Evolutionary conservation across 345 rosid genomes (phyloP).

Genomic region (Eucalyptus albens): DNA sequence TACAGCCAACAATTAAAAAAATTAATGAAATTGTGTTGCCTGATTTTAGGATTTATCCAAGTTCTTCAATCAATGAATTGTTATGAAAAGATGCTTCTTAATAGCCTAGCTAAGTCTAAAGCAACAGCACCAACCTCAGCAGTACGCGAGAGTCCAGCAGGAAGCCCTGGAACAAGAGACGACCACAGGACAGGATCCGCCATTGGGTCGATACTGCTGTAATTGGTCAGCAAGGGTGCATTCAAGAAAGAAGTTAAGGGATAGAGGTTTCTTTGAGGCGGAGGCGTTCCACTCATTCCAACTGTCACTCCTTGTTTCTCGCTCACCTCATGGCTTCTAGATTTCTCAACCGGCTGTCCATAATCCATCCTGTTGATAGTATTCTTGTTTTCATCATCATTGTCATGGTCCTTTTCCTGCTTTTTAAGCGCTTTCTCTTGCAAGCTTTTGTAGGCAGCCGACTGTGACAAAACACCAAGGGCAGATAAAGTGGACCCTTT

Average conservation of each 20-base stretch:
- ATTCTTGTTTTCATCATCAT: slow-evolving; percentile 72
- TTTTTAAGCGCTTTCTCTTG: slow-evolving; percentile 70
- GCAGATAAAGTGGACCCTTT: slow-evolving; percentile 52
- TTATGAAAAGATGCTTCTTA: not conserved
- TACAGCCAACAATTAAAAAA: not conserved
- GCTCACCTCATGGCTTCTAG: slow-evolving; percentile 30
- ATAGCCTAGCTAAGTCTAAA: not conserved
- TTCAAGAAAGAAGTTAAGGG: slow-evolving; percentile 77
- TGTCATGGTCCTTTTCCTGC: slow-evolving; percentile 43
- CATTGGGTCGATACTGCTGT: slow-evolving; percentile 57
- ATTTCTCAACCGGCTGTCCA: slow-evolving; percentile 72
- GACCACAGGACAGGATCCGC: slow-evolving; percentile 87
- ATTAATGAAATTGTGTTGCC: not conserved
- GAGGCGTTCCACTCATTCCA: slow-evolving; percentile 50
- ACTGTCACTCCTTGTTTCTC: slow-evolving; percentile 48
- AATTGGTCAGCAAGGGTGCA: slow-evolving; percentile 76
- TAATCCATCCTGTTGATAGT: slow-evolving; percentile 55
- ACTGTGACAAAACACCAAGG: slow-evolving; percentile 66
- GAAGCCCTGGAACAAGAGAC: slow-evolving; percentile 53
- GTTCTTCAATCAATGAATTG: not conserved
- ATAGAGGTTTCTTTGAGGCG: slow-evolving; percentile 65
- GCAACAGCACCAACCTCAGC: slow-evolving; percentile 47
- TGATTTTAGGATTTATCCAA: not conserved
- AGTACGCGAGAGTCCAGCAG: slow-evolving; percentile 50
- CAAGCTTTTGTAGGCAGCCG: slow-evolving; percentile 74